Evolutionary conservation across 2,329 filamentous ascomycete genomes (phyloP).

Genomic region (Clonostachys rhizophaga): DNA sequence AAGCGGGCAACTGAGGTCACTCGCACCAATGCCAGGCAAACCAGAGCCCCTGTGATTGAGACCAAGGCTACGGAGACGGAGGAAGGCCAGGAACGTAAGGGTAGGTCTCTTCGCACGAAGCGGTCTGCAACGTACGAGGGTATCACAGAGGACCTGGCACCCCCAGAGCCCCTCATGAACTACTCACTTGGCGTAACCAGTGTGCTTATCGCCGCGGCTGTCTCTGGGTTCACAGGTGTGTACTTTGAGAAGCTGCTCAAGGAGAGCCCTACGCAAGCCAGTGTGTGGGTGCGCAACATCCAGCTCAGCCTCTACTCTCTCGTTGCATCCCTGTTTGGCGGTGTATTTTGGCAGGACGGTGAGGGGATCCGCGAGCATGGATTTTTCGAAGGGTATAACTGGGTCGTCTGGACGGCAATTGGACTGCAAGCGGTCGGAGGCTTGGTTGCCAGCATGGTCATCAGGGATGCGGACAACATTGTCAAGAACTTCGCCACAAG

Average conservation of each 20-base stretch:
- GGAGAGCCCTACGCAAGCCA: slow-evolving; percentile 69
- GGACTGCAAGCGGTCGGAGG: slow-evolving; percentile 79
- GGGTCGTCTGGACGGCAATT: slow-evolving; percentile 83
- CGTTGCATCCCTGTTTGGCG: slow-evolving; percentile 82
- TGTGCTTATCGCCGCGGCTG: slow-evolving; percentile 70
- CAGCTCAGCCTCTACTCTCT: slow-evolving; percentile 93
- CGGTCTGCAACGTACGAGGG: slow-evolving; percentile 89
- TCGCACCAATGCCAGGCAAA: background rate
- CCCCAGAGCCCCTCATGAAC: slow-evolving; percentile 58
- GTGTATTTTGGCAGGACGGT: slow-evolving; percentile 83
- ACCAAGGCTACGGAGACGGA: background rate
- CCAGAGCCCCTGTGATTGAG: background rate
- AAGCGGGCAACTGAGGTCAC: too few relatives aligned
- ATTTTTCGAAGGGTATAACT: slow-evolving; percentile 94
- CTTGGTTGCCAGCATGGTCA: slow-evolving; percentile 56
- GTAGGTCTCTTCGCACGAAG: background rate
- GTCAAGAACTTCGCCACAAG: slow-evolving; percentile 92
- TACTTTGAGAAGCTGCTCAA: slow-evolving; percentile 91
- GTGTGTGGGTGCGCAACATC: slow-evolving; percentile 91
- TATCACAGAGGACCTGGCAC: slow-evolving; percentile 59
- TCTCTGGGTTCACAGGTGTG: slow-evolving; percentile 82
- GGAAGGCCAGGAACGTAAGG: background rate
- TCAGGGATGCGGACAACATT: slow-evolving; percentile 58
- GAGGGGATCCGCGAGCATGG: slow-evolving; percentile 77
- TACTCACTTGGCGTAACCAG: slow-evolving; percentile 74